phyloP scores from a whole-genome alignment of 495 filamentous ascomycete species.

The Penicillium steckii region DNA sequence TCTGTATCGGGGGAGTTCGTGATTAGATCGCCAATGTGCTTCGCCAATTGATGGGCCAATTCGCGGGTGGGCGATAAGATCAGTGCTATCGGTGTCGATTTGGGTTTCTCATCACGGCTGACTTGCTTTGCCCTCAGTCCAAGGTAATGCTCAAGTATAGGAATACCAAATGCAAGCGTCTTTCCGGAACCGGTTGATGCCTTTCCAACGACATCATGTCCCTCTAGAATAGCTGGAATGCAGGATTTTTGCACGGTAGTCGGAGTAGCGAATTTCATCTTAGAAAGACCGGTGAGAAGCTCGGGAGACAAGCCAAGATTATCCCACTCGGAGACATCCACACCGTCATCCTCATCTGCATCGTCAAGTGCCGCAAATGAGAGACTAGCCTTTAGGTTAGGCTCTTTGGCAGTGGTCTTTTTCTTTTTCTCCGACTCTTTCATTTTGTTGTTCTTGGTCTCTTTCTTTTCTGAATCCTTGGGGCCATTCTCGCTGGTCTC shows the following conservation, averaged over 20 bases:
- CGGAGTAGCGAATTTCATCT: conserved; percentile 73
- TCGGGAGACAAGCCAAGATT: conserved; percentile 65
- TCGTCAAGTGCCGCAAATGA: conserved; percentile 43
- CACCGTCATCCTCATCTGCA: conserved; percentile 43
- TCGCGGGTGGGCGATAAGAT: conserved; percentile 91
- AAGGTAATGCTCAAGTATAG: conserved; percentile 50
- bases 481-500: conserved; percentile 1
- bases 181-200: conserved; percentile 97
- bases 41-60: conserved; percentile 82
- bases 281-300: conserved; percentile 70
- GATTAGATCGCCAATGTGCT: conserved; percentile 75
- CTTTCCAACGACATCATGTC: conserved; percentile 89
- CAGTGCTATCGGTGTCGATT: conserved; percentile 66
- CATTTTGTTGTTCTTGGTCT: conserved; percentile 32
- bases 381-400: conserved; percentile 28
- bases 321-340: conserved; percentile 71
- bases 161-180: conserved; percentile 85
- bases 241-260: conserved; percentile 74
- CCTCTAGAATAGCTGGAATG: conserved; percentile 79
- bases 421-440: conserved; percentile 34
- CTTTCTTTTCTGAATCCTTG: conserved; percentile 10
- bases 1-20: conserved; percentile 53
- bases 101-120: conserved; percentile 22
- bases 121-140: conserved; percentile 24
- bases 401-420: conserved; percentile 28